phyloP scores from a whole-genome alignment of 2,329 filamentous ascomycete species.

The Neurospora crassa region DNA sequence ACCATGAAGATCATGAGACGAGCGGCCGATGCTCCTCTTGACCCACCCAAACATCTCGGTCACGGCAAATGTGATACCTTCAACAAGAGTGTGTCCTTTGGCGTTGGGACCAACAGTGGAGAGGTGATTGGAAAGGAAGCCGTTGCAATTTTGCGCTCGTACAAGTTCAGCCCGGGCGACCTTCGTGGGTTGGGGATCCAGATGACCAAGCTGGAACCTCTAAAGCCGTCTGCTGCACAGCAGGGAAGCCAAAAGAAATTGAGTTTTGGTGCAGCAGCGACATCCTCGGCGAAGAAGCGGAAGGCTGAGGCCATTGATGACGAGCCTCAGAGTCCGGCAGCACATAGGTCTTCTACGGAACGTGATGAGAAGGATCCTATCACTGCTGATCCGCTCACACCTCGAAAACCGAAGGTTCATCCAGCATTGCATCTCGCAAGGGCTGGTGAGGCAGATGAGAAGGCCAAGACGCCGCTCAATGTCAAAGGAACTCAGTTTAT shows the following conservation, averaged over 20 bases:
- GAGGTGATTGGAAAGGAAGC: slow-evolving; percentile 71
- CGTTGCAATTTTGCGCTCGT: slow-evolving; percentile 71
- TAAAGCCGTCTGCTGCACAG: slow-evolving; percentile 51
- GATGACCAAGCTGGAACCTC: slow-evolving; percentile 80
- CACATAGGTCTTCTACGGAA: slow-evolving; percentile 21
- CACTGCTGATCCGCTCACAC: slow-evolving; percentile 43
- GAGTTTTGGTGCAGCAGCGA: slow-evolving; percentile 50
- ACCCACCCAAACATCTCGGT: slow-evolving; percentile 86
- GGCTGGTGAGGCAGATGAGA: slow-evolving; percentile 39
- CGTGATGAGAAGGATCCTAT: slow-evolving; percentile 40
- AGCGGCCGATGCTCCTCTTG: slow-evolving; percentile 74
- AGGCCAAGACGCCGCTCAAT: slow-evolving; percentile 63
- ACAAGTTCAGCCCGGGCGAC: slow-evolving; percentile 80
- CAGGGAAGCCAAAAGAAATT: slow-evolving; percentile 74
- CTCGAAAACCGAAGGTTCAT: slow-evolving; percentile 42
- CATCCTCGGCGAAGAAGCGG: slow-evolving; percentile 27
- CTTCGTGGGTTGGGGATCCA: slow-evolving; percentile 88
- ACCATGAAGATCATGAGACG: slow-evolving; percentile 94
- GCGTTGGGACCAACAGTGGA: slow-evolving; percentile 70
- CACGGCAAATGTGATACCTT: slow-evolving; percentile 93
- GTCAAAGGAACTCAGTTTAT: slow-evolving; percentile 85
- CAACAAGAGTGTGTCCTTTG: slow-evolving; percentile 78
- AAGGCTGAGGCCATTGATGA: slow-evolving; percentile 34
- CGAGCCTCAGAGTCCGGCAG: slow-evolving; percentile 24
- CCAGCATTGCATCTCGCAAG: slow-evolving; percentile 43